Evolutionary conservation across 495 filamentous ascomycete genomes (phyloP), one percentile per base, ranked within the genome.

Genomic region (Thozetella sp.): DNA sequence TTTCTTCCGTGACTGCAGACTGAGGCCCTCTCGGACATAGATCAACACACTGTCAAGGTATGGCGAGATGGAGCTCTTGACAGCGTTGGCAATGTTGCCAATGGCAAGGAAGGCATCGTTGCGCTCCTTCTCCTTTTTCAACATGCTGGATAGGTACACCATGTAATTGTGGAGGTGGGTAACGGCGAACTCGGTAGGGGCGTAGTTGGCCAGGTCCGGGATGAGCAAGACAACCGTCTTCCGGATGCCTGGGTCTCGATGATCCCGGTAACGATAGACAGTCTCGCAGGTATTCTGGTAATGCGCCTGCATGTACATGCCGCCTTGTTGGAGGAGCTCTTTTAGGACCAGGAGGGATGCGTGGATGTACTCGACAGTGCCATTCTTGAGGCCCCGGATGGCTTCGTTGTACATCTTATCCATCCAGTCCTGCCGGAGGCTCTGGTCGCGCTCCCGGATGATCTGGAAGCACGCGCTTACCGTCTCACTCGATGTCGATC

Each of bases 251-350:
- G 85, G 74, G 58, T 99, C 95, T 48, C 91, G 87, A 61, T 97
- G 91, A 62, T 98, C 96, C 66, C 95, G 96, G 69, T 96, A 88
- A 53, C 87, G 88, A 56, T 93, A 86, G 22, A 97, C 88, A 58
- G 93, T 93, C 60, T 99, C 95, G 72, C 94, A 97, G 15, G 91
- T 88, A 50, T 96, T 91, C 27, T 85, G 79, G 63, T 95, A 94
- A 62, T 91, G 86, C 27, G 90, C 91, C 53, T 95, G 89, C 95
- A 99, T 97, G 76, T 96, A 99, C 95, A 98, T 99, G 59, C 93
- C 93, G 23, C 95, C 94, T 64, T 95, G 92, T 60, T 91, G 81
- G 17, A 98, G 86, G 24, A 99, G 82, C 70, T 97, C 94, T 69
- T 92, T 93, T 63, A 97, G 80, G 1, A 93, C 90, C 20, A 99